phyloP scores from a whole-genome alignment of 495 filamentous ascomycete species.

The Geoglossum glabrum region DNA sequence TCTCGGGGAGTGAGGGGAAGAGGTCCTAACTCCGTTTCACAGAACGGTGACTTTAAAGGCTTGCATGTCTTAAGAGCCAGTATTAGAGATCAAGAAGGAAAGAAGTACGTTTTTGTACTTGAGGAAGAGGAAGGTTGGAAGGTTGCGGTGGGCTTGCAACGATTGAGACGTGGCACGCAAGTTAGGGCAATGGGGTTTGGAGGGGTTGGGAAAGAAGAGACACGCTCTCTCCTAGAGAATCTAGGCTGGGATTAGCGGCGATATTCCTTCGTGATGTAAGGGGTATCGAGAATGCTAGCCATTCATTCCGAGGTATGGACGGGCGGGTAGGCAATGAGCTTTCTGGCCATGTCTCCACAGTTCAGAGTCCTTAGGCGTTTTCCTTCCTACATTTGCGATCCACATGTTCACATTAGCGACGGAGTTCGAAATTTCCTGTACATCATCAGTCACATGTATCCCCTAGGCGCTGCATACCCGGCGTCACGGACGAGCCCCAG shows the following conservation, averaged over 20 bases:
- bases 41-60: constrained; percentile 35
- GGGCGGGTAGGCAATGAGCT: background rate
- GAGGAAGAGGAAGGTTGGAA: constrained; percentile 83
- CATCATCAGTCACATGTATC: background rate
- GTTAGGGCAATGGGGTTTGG: constrained; percentile 22
- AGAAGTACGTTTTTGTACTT: constrained; percentile 65
- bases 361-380: background rate
- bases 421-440: background rate
- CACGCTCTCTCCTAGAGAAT: constrained; percentile 4
- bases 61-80: constrained; percentile 68
- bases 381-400: background rate
- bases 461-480: background rate
- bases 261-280: background rate
- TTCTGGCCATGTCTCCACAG: background rate
- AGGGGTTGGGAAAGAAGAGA: constrained; percentile 19
- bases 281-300: background rate
- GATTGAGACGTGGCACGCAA: constrained; percentile 49
- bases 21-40: constrained; percentile 5
- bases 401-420: background rate
- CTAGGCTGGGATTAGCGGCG: constrained; percentile 4
- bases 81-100: constrained; percentile 66
- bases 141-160: constrained; percentile 59
- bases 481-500: background rate
- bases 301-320: background rate
- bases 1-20: background rate